Percentiles rank a stretch among this genome's conserved stretches.
These are phyloP conservation scores for Tolypocladium amazonense DNA, from an alignment of 2,329 filamentous ascomycete species.

Conservation along the genomic window DNA sequence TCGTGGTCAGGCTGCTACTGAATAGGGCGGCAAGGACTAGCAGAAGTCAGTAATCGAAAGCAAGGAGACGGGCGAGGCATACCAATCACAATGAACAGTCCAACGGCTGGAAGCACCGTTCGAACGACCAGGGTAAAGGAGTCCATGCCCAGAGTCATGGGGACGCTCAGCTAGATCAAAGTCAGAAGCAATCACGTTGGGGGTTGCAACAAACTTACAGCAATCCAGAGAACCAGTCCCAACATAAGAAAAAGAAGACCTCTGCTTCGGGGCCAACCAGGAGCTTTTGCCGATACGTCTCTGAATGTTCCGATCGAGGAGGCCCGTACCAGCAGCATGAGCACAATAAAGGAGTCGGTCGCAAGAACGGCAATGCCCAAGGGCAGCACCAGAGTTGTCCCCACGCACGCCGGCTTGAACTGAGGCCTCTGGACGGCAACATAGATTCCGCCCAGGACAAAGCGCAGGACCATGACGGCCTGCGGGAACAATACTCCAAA, in stretches of 20 bases:
- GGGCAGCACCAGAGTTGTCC: slow-evolving; percentile 31
- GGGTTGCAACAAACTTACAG: slow-evolving; percentile 22
- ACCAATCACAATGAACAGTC: slow-evolving; percentile 39
- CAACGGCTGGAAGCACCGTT: slow-evolving; percentile 39
- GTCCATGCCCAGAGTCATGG: slow-evolving; percentile 37
- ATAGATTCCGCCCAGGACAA: slow-evolving; percentile 43
- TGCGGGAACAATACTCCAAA: slow-evolving; percentile 32
- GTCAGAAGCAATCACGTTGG: not conserved
- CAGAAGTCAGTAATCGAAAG: not conserved
- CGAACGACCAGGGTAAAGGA: slow-evolving; percentile 30
- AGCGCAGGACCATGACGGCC: slow-evolving; percentile 32
- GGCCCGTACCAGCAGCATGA: slow-evolving; percentile 28
- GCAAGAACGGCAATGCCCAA: slow-evolving; percentile 34
- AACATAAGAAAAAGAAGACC: slow-evolving; percentile 29
- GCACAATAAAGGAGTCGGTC: slow-evolving; percentile 34
- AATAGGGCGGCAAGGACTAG: not conserved
- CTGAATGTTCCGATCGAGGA: slow-evolving; percentile 24
- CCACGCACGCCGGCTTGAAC: slow-evolving; percentile 41
- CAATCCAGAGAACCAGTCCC: slow-evolving; percentile 42
- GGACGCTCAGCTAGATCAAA: slow-evolving; percentile 33
- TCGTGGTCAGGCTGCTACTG: not conserved
- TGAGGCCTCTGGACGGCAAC: slow-evolving; percentile 43
- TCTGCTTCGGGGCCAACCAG: slow-evolving; percentile 22
- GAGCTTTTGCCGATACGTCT: slow-evolving; percentile 17
- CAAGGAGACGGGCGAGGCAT: slow-evolving; percentile 8